Conservation (phyloP, 306 rosid species). For the Vigna angularis region DNA sequence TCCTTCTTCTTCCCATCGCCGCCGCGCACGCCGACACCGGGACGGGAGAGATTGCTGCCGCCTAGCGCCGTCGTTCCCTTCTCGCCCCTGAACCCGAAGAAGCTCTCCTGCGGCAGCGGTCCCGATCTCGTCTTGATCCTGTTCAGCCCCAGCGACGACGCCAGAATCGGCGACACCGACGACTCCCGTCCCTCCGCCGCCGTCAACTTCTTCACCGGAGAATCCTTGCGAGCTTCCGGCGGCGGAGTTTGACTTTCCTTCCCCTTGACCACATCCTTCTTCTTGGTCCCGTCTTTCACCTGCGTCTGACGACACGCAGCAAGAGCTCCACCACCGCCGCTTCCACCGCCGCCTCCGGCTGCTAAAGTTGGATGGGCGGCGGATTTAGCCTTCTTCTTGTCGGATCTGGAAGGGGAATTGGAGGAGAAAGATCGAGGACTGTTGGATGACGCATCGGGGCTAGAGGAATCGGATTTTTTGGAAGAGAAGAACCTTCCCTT, state of each 20-base stretch:
- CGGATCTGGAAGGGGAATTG: slow-evolving; percentile 87
- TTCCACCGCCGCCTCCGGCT: not conserved
- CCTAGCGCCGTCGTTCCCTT: slow-evolving; percentile 61
- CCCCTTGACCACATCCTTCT: slow-evolving; percentile 60
- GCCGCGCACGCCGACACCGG: slow-evolving; percentile 20
- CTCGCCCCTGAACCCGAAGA: slow-evolving; percentile 79
- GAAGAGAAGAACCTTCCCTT: slow-evolving; percentile 95
- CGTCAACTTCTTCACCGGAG: slow-evolving; percentile 50
- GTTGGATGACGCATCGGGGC: slow-evolving; percentile 76
- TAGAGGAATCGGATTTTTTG: slow-evolving; percentile 87
- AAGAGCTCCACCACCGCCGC: not conserved
- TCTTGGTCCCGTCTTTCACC: slow-evolving; percentile 59
- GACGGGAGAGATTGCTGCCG: slow-evolving; percentile 75
- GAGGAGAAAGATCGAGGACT: slow-evolving; percentile 77
- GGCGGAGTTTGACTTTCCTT: slow-evolving; percentile 54
- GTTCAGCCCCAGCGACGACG: slow-evolving; percentile 89
- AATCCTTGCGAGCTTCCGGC: slow-evolving; percentile 38
- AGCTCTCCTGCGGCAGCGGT: slow-evolving; percentile 98
- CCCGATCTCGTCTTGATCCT: slow-evolving; percentile 98
- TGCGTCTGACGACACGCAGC: slow-evolving; percentile 45
- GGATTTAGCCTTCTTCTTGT: slow-evolving; percentile 85
- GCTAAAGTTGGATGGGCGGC: slow-evolving; percentile 49
- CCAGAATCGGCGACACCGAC: slow-evolving; percentile 83
- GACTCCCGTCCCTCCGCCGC: slow-evolving; percentile 51
- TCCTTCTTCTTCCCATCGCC: slow-evolving; percentile 66